Evolutionary conservation across 2,329 filamentous ascomycete species (phyloP).

Genomic region (Colletotrichum siamense): DNA sequence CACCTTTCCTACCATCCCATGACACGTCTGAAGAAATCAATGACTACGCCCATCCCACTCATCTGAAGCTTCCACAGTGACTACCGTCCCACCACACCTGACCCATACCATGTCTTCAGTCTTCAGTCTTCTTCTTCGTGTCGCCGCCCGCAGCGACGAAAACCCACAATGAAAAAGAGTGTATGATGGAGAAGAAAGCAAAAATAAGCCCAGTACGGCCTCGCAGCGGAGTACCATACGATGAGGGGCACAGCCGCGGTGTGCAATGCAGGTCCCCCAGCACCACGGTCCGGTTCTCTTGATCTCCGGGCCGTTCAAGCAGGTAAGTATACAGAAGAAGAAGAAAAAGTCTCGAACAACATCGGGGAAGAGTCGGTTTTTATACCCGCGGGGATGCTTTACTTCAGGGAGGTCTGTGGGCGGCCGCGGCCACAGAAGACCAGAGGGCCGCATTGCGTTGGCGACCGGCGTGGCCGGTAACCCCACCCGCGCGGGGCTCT

Average conservation of each 20-base stretch:
- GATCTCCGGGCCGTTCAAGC: constrained; percentile 7
- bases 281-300: constrained; percentile 1
- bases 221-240: background rate
- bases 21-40: background rate
- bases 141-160: background rate
- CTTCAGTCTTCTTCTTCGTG: background rate
- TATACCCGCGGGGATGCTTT: background rate
- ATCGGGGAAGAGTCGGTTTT: too few relatives aligned
- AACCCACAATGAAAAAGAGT: background rate
- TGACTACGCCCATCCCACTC: background rate
- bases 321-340: constrained; percentile 4
- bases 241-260: constrained; percentile 3
- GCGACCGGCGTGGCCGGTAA: background rate
- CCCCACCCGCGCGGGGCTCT: constrained; percentile 14
- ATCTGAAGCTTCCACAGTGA: background rate
- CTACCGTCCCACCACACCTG: background rate
- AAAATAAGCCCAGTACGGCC: background rate
- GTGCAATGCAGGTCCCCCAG: constrained; percentile 10
- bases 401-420: background rate
- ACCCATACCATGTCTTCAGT: background rate
- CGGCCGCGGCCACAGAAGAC: background rate
- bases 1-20: background rate
- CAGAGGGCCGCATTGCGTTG: background rate
- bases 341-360: background rate
- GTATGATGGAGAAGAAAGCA: background rate